A percentile compares a stretch with the other conserved stretches of the same genome.
Conservation (phyloP, 805 yeast genomes). For the Komagataella ulmi region DNA sequence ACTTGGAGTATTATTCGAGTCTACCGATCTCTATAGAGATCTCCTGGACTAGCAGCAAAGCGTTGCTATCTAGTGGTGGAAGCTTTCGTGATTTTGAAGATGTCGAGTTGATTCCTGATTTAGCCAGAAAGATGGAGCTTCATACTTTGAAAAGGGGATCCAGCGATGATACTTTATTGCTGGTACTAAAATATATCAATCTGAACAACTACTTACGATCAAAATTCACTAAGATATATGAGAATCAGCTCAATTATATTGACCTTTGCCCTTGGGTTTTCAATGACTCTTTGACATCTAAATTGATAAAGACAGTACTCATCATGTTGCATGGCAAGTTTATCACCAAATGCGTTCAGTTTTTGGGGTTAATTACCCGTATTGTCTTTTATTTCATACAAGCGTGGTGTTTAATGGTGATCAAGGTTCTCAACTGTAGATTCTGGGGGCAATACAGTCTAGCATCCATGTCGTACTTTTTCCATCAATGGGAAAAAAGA, state of each 20-base stretch:
- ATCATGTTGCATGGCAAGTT: slow-evolving; percentile 2
- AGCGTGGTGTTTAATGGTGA: slow-evolving; percentile 16
- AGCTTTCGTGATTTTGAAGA: background rate
- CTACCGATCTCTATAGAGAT: slow-evolving; percentile 59
- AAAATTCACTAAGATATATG: slow-evolving; percentile 9
- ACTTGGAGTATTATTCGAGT: slow-evolving; percentile 66
- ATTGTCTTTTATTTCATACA: slow-evolving; percentile 7
- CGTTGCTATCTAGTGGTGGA: slow-evolving; percentile 1
- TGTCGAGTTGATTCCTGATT: background rate
- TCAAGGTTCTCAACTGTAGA: slow-evolving; percentile 1
- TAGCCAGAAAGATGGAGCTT: background rate
- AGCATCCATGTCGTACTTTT: slow-evolving; percentile 40
- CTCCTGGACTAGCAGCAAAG: slow-evolving; percentile 16
- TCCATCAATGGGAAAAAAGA: slow-evolving; percentile 70
- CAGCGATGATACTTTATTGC: background rate
- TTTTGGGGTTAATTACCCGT: slow-evolving; percentile 4
- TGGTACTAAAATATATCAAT: slow-evolving; percentile 11
- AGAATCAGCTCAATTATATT: background rate
- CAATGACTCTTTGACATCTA: background rate
- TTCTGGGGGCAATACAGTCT: slow-evolving; percentile 10
- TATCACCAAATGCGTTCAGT: slow-evolving; percentile 6
- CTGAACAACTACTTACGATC: slow-evolving; percentile 14
- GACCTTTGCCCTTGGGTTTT: background rate
- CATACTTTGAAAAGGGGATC: background rate
- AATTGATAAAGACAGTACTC: slow-evolving; percentile 7